Conservation (phyloP, 2,329 filamentous ascomycete genomes). For the Biscogniauxia marginata region DNA sequence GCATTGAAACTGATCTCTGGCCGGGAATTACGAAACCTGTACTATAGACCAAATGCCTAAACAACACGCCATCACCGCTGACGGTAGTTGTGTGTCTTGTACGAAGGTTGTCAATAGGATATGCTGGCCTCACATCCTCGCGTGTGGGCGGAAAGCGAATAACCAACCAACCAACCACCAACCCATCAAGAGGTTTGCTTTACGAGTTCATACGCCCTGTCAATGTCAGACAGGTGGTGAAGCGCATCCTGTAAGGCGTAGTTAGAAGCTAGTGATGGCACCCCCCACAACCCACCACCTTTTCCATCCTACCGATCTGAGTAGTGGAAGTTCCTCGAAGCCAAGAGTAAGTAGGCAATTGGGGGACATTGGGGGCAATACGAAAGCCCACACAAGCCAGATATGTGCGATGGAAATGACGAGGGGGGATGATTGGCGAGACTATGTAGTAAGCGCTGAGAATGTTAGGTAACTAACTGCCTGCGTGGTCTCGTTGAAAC, state of each 20-base stretch:
- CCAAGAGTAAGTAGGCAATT: not conserved
- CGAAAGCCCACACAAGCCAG: not conserved
- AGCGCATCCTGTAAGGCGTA: not conserved
- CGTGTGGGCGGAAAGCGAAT: not conserved
- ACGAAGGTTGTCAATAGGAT: not conserved
- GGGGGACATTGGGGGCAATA: not conserved
- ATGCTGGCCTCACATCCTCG: not conserved
- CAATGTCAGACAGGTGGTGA: not conserved
- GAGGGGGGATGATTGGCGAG: not conserved
- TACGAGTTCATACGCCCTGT: not conserved
- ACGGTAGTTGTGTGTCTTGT: too few relatives aligned
- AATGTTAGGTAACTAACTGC: not conserved
- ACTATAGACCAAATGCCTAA: not conserved
- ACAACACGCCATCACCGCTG: not conserved
- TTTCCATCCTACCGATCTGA: not conserved
- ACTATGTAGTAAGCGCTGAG: not conserved
- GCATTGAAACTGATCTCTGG: not conserved
- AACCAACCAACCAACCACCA: not conserved
- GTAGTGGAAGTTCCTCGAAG: not conserved
- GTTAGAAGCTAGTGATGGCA: not conserved
- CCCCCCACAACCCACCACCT: not conserved
- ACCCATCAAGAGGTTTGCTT: not conserved
- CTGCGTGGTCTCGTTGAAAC: not conserved
- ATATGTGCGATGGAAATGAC: not conserved
- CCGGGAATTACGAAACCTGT: not conserved